These are phyloP conservation scores for Nannizziopsis arthrosporioides DNA, from an alignment of 2,329 filamentous ascomycete genomes.

Conservation along the genomic window DNA sequence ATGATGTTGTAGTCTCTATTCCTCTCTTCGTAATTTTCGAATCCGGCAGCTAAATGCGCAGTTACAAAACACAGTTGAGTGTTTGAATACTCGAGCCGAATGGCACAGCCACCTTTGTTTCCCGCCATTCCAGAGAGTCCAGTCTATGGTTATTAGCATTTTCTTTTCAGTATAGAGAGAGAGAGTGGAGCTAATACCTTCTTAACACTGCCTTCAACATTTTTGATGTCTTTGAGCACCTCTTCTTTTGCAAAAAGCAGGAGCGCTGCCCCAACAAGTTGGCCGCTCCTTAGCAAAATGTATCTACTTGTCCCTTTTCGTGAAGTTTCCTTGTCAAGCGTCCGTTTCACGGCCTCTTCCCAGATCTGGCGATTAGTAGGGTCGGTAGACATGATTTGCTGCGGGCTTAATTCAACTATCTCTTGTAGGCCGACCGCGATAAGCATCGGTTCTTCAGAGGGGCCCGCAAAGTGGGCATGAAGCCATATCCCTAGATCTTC, in stretches of 20 bases:
- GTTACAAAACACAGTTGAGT: constrained; percentile 93
- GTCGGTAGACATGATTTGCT: constrained; percentile 98
- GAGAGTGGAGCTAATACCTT: constrained; percentile 46
- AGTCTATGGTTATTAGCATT: constrained; percentile 34
- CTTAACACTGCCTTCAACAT: constrained; percentile 91
- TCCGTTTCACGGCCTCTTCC: constrained; percentile 69
- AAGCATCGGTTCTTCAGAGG: constrained; percentile 63
- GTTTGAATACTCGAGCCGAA: constrained; percentile 86
- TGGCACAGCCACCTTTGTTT: constrained; percentile 95
- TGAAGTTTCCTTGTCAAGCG: constrained; percentile 60
- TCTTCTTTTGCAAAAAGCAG: constrained; percentile 82
- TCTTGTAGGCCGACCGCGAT: constrained; percentile 91
- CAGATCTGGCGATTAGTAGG: constrained; percentile 72
- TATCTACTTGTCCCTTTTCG: constrained; percentile 62
- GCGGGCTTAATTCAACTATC: constrained; percentile 93
- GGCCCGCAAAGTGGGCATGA: constrained; percentile 47
- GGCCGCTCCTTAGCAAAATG: constrained; percentile 78
- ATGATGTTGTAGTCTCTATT: constrained; percentile 91
- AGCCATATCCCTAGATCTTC: constrained; percentile 80
- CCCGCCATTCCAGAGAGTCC: constrained; percentile 95
- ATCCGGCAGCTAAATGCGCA: constrained; percentile 88
- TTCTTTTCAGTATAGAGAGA: neutral
- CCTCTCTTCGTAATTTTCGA: constrained; percentile 90
- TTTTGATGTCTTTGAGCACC: constrained; percentile 71
- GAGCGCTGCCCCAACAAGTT: constrained; percentile 85